Conservation (phyloP, 441 rosid genomes). For the Syzygium syzygioides region DNA sequence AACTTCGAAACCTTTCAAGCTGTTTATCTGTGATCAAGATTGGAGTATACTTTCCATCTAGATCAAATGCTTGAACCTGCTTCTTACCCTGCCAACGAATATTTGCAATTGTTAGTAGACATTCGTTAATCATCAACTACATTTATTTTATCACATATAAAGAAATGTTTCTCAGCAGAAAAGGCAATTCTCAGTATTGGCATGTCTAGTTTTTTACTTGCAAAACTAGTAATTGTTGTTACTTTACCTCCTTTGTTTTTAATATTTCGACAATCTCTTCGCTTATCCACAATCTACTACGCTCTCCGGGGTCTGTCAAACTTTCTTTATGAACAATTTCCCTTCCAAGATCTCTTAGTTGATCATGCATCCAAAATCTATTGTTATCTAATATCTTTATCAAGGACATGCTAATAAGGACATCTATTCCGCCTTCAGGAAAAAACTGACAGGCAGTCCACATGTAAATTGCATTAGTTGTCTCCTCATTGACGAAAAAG, state of each 20-base stretch:
- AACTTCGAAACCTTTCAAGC: background rate
- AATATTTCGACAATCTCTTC: background rate
- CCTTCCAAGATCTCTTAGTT: constrained; percentile 3
- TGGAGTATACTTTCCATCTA: background rate
- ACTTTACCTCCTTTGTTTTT: background rate
- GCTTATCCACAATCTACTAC: constrained; percentile 9
- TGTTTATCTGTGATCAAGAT: background rate
- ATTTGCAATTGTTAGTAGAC: background rate
- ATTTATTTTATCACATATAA: background rate
- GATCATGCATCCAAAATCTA: constrained; percentile 6
- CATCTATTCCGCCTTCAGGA: background rate
- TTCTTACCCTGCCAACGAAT: background rate
- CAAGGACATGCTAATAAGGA: background rate
- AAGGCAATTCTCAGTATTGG: background rate
- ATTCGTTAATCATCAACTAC: background rate
- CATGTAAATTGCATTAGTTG: background rate
- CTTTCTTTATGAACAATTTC: background rate
- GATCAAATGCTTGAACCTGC: background rate
- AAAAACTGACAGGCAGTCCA: background rate
- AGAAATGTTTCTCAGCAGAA: background rate
- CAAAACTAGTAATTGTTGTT: too few relatives aligned
- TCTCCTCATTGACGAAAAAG: background rate
- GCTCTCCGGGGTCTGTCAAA: background rate
- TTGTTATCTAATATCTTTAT: background rate
- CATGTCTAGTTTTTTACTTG: background rate